Base-by-base conservation (phyloP, 1,284 basidiomycete species). In the Ustilago cynodontis region DNA sequence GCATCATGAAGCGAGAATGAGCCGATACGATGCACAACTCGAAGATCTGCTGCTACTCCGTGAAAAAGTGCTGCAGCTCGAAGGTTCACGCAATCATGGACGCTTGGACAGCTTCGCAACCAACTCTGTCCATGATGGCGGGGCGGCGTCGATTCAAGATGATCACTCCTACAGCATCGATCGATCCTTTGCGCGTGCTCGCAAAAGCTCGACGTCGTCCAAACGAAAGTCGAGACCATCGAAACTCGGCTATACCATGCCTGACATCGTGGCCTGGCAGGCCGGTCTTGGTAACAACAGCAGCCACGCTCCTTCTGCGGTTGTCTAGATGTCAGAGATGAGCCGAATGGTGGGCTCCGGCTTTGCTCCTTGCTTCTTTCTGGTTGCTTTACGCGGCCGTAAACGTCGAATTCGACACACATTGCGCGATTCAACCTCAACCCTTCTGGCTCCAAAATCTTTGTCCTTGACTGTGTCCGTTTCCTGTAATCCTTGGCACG, bases 191-290 rank as follows among this genome's bases (percentile, higher is more conserved):
- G 24, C 24, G 18, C 52, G 60, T 20, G 24, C 64, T 41, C 51
- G 51, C n/a, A 54, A 51, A 9, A 55, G 57, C 35, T 54, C 52
- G 22, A 47, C 24, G 5, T 61, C 62, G 10, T 59, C 51, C 7
- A 58, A 53, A 45, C 53, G 28, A 31, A 60, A 52, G 26, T 53
- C 59, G 24, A 58, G 64, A 20, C 29, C 64, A 13, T 49, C 49
- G 10, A 69, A 69, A 45, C 59, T 59, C 4, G 71, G 71, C 1
- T 74, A 65, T 35, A 65, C 62, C 10, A n/a, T 55, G 47, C 66
- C 66, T 9, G 71, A 74, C n/a, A 74, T 74, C 37, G 26, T 65
- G 26, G 66, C 71, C 16, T 74, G 71, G 71, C 66, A 74, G 28
- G 62, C 58, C 4, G 71, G 71, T 4, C 58, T 73, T 11, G 54